Base-by-base conservation (phyloP, 768 basidiomycete genomes). In the Amyloporia xantha region DNA sequence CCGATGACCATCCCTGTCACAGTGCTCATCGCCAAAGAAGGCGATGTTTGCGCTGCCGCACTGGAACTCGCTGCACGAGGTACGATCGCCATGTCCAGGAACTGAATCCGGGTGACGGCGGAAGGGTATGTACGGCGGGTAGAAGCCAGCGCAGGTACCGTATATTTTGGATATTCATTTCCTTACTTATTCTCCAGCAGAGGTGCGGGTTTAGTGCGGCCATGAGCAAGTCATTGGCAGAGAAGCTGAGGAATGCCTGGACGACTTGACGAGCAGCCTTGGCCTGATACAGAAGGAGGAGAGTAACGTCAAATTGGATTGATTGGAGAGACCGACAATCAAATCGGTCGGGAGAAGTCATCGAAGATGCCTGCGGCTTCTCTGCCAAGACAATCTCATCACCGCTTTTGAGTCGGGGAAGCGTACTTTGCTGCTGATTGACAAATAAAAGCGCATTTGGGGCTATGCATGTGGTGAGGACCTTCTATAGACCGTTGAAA, bases 1-100 rank as follows among this genome's bases (percentile, higher is more conserved):
- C 56, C 56, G 20, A 57, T 41, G n/a, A 57, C 51, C 48, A 57
- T 48, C 3, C 56, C 56, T 13, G 54, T 40, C 12, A 54, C 53
- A 6, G 56, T 57, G 20, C 43, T 54, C 12, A 51, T 51, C 6
- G 56, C 53, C 5, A 57, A 41, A 27, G 44, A 38, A 10, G 53
- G 47, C 5, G 56, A 57, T 17, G 30, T 39, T 19, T 39, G 38
- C 38, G 38, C 19, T 19, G 17, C 26, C 19, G 24, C 36, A n/a
- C 17, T 9, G 37, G 28, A 5, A 4, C 28, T 47, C 27, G 21
- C 38, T 17, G 53, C 17, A 10, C 54, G 54, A 15, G 47, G 54
- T 11, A 51, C 37, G 37, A 54, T 43, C 12, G 25, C 47, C 54
- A 54, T 54, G 4, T 41, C 33, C 23, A 6, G 30, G 26, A 6